Conservation (phyloP, 208 protist genomes). For the Trypanosoma vivax region DNA sequence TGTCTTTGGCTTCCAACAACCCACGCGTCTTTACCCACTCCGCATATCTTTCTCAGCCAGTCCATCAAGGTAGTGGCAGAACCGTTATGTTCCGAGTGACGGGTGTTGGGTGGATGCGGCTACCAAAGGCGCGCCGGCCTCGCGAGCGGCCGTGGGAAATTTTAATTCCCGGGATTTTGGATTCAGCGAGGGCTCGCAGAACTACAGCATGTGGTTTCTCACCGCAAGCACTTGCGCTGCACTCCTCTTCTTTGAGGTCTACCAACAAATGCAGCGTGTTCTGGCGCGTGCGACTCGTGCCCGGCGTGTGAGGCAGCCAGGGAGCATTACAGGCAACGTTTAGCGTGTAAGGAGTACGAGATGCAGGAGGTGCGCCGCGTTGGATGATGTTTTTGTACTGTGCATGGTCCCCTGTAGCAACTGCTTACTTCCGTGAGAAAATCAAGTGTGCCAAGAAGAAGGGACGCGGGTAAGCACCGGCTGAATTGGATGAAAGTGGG, state of each 20-base stretch:
- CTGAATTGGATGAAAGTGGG: no score
- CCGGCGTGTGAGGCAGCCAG: slow-evolving; percentile 76
- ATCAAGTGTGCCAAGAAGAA: no score
- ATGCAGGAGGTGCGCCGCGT: slow-evolving; percentile 12
- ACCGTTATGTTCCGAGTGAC: slow-evolving; percentile 49
- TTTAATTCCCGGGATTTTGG: slow-evolving; percentile 86
- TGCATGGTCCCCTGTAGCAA: neutral
- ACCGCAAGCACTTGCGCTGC: slow-evolving; percentile 20
- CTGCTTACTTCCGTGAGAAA: no score
- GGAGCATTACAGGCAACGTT: slow-evolving; percentile 65
- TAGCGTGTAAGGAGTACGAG: slow-evolving; percentile 59
- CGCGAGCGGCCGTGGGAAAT: slow-evolving; percentile 86
- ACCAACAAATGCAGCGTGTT: slow-evolving; percentile 58
- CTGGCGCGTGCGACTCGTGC: slow-evolving; percentile 70
- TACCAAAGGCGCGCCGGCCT: slow-evolving; percentile 73
- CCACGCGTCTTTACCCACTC: no score
- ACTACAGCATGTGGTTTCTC: slow-evolving; percentile 81
- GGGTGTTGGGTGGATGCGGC: slow-evolving; percentile 29
- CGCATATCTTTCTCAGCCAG: no score
- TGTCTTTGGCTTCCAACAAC: no score
- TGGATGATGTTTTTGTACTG: neutral
- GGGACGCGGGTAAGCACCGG: no score
- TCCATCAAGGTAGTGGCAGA: no score
- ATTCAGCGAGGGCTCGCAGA: slow-evolving; percentile 80
- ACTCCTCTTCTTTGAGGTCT: slow-evolving; percentile 63